phyloP scores from a whole-genome alignment of 2,329 filamentous ascomycete species.

The Fusarium lyarnte region DNA sequence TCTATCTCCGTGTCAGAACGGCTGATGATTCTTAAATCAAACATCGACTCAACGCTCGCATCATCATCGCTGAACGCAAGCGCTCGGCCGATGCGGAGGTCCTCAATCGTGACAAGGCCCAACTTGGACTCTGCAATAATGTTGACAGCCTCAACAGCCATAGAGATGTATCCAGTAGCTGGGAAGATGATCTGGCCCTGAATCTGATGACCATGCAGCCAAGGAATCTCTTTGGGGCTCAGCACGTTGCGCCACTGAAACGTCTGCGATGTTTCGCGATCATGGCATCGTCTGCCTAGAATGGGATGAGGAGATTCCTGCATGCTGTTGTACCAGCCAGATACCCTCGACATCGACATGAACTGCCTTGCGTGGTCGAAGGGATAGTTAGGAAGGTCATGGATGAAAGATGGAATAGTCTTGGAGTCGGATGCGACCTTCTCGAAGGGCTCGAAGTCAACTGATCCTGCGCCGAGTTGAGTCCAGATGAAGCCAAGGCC shows the following conservation, averaged over 20 bases:
- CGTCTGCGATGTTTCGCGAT: background rate
- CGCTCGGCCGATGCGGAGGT: rapidly evolving
- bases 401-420: rapidly evolving
- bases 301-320: background rate
- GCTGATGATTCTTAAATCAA: background rate
- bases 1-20: rapidly evolving
- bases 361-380: background rate
- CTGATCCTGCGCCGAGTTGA: background rate
- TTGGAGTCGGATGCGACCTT: background rate
- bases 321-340: background rate
- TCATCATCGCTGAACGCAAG: background rate
- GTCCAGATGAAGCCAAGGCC: background rate
- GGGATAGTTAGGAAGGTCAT: background rate
- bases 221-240: background rate
- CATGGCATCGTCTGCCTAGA: background rate
- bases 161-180: background rate
- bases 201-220: background rate
- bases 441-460: rapidly evolving
- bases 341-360: background rate
- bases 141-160: background rate
- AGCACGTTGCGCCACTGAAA: background rate
- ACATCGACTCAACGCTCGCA: rapidly evolving
- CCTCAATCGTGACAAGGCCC: rapidly evolving
- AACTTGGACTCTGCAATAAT: rapidly evolving
- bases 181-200: background rate